Evolutionary conservation across 208 protist species (phyloP).

Genomic region (Naegleria lovaniensis): DNA sequence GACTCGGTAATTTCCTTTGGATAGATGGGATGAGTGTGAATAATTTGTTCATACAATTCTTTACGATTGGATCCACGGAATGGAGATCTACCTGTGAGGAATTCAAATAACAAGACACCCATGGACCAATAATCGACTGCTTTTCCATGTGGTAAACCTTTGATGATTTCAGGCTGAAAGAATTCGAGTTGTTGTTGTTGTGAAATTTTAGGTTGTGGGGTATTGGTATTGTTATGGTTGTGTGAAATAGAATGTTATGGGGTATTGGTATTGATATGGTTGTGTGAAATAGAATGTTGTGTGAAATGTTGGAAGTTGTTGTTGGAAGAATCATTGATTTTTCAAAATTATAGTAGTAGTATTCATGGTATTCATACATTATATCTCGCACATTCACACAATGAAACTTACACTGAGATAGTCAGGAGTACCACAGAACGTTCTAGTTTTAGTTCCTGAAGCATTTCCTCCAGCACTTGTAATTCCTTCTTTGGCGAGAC

Average conservation of each 20-base stretch:
- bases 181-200: not conserved
- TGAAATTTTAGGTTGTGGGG: too few species aligned
- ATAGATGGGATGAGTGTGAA: constrained; percentile 1
- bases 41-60: constrained; percentile 38
- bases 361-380: too few species aligned
- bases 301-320: too few species aligned
- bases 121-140: constrained; percentile 90
- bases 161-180: constrained; percentile 74
- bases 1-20: not conserved
- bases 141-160: constrained; percentile 61
- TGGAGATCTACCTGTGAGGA: constrained; percentile 69
- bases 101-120: constrained; percentile 86
- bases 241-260: too few species aligned
- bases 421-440: constrained; percentile 84
- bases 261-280: too few species aligned
- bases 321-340: too few species aligned
- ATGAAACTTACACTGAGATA: constrained; percentile 62
- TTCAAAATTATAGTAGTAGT: too few species aligned
- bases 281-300: too few species aligned
- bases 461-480: constrained; percentile 45
- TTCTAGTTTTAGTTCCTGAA: constrained; percentile 51
- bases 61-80: constrained; percentile 35
- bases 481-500: constrained; percentile 45
- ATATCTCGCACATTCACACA: too few species aligned
- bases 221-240: too few species aligned